Conservation (phyloP, 1,284 basidiomycete species). For the Grifola frondosa region DNA sequence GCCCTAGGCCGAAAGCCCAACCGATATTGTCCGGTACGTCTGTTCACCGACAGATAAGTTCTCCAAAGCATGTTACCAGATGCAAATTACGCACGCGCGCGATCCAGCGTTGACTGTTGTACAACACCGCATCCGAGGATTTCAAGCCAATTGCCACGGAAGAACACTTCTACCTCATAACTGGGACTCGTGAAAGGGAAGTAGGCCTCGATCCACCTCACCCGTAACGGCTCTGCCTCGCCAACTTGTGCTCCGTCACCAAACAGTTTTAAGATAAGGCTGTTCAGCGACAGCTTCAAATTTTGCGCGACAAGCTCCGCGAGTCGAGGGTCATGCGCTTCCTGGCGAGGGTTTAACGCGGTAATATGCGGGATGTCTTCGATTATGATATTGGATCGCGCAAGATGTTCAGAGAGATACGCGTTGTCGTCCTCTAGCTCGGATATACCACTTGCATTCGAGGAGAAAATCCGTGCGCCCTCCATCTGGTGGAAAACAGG, state of each 20-base stretch:
- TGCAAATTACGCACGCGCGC: conserved; percentile 64
- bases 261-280: conserved; percentile 84
- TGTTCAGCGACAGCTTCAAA: conserved; percentile 91
- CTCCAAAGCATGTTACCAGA: conserved; percentile 3
- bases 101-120: conserved; percentile 84
- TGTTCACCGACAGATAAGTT: conserved; percentile 36
- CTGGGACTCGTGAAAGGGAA: conserved; percentile 98
- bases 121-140: conserved; percentile 95
- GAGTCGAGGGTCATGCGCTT: conserved; percentile 68
- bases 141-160: conserved; percentile 96
- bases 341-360: conserved; percentile 79
- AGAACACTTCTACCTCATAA: conserved; percentile 98
- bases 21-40: conserved; percentile 83
- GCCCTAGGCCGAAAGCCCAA: conserved; percentile 97
- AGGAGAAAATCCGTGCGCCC: conserved; percentile 81
- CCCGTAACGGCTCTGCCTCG: conserved; percentile 68
- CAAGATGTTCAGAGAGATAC: conserved; percentile 60
- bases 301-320: conserved; percentile 79
- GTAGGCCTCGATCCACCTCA: conserved; percentile 97
- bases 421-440: conserved; percentile 68
- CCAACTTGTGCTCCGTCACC: conserved; percentile 51
- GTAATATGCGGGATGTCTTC: conserved; percentile 82
- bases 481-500: conserved; percentile 99
- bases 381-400: conserved; percentile 75
- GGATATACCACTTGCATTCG: conserved; percentile 50